phyloP scores from a whole-genome alignment of 225 moss, liverwort and hornwort genomes.

The Rhytidiadelphus loreus region DNA sequence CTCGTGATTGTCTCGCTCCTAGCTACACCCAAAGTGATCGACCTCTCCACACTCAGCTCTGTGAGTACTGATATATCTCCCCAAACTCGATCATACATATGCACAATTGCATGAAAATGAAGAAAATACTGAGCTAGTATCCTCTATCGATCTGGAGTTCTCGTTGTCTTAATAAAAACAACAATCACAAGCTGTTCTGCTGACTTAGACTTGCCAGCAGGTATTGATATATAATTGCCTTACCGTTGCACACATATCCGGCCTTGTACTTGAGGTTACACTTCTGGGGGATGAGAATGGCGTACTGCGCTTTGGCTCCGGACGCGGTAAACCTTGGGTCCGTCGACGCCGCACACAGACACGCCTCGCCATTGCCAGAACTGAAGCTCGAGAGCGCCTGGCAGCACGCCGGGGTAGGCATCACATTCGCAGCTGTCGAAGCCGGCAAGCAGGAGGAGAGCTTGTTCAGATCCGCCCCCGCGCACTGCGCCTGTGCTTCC shows the following conservation, averaged over 20 bases:
- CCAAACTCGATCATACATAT: not conserved
- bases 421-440: not conserved
- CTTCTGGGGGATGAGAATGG: conserved; percentile 35
- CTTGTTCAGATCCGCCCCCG: not conserved
- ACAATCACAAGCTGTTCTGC: not conserved
- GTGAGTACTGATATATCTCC: not conserved
- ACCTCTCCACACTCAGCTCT: not conserved
- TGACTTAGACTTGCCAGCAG: not conserved
- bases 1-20: not conserved
- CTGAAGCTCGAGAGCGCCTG: conserved; percentile 7
- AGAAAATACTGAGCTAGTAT: not conserved
- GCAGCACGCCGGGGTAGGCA: conserved; percentile 20
- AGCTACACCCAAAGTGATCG: not conserved
- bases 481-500: conserved; percentile 20
- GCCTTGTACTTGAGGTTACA: conserved; percentile 35
- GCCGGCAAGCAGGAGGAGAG: conserved; percentile 22
- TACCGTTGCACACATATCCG: conserved; percentile 37
- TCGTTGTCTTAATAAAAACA: not conserved
- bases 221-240: not conserved
- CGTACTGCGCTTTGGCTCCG: conserved; percentile 16
- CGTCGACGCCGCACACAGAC: conserved; percentile 22
- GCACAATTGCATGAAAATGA: not conserved
- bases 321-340: not conserved
- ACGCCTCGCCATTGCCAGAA: conserved; percentile 1
- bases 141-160: not conserved